Base-by-base conservation (phyloP, 2,329 filamentous ascomycete species). In the Ophiocordyceps sinensis region DNA sequence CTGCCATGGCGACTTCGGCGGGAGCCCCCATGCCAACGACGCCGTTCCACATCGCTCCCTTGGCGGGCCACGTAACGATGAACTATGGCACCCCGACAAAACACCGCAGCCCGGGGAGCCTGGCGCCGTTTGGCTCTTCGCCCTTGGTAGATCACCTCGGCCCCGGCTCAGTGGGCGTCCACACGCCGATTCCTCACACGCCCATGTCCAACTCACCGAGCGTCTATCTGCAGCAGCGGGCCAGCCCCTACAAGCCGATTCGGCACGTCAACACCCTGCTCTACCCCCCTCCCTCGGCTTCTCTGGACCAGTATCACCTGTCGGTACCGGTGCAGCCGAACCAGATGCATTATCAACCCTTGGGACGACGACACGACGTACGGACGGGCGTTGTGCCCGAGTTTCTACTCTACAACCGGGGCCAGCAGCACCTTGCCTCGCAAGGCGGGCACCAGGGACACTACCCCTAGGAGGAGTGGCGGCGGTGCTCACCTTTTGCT, bases 181-280 rank as follows among this genome's bases (percentile, higher is more conserved):
- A 77, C 40, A 75, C 78, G 9, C 79, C 82, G 2, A 54, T 61
- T 32, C 51, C 51, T 4, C 72, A 78, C 38, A 75, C 78, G 9
- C 79, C 82, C 6, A 75, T 77, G 36, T 81, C 84, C 28, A 74
- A 91, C 47, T 96, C 91, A 28, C 89, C 89, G 1, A 88, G 84
- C 11, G 77, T 85, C 53, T 93, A 93, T 61, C 69, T 95, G 31
- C 82, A 85, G 53, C 85, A 94, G 57, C 77, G 91, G 43, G 80
- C 84, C 47, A 96, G 89, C 42, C 91, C 91, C 3, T 96, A 96
- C 62, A 84, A 86, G 47, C 89, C 89, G 1, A 82, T 95, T 32
- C 82, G 88, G 41, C 76, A 85, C 45, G 85, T 95, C 44, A 87
- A 91, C 50, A 94, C 86, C 1, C 73, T 96, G n/a, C 70, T 95